These are phyloP conservation scores for Jatropha curcas DNA, from an alignment of 345 rosid species.

Conservation along the genomic window DNA sequence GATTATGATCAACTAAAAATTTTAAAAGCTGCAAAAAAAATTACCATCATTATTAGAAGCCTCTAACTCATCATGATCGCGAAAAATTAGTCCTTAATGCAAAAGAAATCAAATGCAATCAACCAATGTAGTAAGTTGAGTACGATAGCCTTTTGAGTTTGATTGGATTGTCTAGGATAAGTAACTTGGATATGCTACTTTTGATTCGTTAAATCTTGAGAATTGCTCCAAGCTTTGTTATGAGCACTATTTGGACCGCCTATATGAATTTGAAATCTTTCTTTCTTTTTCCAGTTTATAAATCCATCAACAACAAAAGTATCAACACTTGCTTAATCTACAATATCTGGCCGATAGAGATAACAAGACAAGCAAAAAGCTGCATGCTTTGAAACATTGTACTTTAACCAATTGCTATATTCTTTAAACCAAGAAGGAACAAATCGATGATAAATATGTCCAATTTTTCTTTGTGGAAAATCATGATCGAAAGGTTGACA, in stretches of 20 bases:
- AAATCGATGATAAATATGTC: no score
- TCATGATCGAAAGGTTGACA: background rate
- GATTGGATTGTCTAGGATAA: background rate
- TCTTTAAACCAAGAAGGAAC: no score
- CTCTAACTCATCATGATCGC: slow-evolving; percentile 1
- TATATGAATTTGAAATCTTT: no score
- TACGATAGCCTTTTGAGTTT: background rate
- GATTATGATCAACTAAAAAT: background rate
- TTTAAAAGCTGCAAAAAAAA: background rate
- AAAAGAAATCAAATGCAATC: slow-evolving; percentile 1
- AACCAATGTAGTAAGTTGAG: background rate
- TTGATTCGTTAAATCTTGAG: background rate
- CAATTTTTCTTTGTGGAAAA: background rate
- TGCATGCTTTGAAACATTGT: no score
- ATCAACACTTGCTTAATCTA: no score
- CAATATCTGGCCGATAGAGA: no score
- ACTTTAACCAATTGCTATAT: no score
- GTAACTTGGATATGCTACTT: background rate
- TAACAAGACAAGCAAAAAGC: no score
- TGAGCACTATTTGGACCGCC: no score
- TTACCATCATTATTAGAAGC: background rate
- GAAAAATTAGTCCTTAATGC: slow-evolving; percentile 7
- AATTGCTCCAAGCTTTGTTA: no score
- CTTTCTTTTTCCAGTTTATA: no score
- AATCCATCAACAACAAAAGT: no score